These are phyloP conservation scores for Sungouiella thailandica DNA, from an alignment of 805 yeast species.

Conservation along the genomic window DNA sequence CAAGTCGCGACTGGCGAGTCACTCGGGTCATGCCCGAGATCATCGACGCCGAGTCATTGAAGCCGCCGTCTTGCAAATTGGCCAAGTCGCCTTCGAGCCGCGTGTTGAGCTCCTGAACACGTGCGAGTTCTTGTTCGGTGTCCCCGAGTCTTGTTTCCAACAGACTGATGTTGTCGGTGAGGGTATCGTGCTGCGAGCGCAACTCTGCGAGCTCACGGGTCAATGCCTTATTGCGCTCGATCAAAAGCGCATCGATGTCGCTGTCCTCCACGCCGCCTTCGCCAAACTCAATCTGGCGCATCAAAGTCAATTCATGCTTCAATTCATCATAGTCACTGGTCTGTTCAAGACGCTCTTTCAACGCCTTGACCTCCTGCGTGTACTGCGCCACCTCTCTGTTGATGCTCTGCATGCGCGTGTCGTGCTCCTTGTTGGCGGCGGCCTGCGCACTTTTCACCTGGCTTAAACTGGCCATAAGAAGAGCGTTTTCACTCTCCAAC, in stretches of 20 bases:
- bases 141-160: slow-evolving; percentile 35
- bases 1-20: slow-evolving; percentile 20
- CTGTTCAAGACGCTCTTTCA: slow-evolving; percentile 45
- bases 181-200: slow-evolving; percentile 53
- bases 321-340: slow-evolving; percentile 75
- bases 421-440: slow-evolving; percentile 17
- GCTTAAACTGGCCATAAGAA: slow-evolving; percentile 54
- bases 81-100: slow-evolving; percentile 74
- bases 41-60: slow-evolving; percentile 61
- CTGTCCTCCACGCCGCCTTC: slow-evolving; percentile 31
- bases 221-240: slow-evolving; percentile 67
- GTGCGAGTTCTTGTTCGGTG: slow-evolving; percentile 34
- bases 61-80: slow-evolving; percentile 43
- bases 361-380: slow-evolving; percentile 43
- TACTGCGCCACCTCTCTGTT: slow-evolving; percentile 45
- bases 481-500: slow-evolving; percentile 65
- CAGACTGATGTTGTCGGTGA: slow-evolving; percentile 34
- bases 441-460: slow-evolving; percentile 35
- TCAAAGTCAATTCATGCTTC: slow-evolving; percentile 66
- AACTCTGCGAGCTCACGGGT: slow-evolving; percentile 63
- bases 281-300: slow-evolving; percentile 76
- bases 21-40: slow-evolving; percentile 51
- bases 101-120: slow-evolving; percentile 43
- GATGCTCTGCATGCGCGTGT: slow-evolving; percentile 32
- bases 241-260: slow-evolving; percentile 53